A percentile compares a stretch with the other conserved stretches of the same genome.
phyloP scores from a whole-genome alignment of 176 grass and related monocot species.

The Miscanthus lutarioriparius region DNA sequence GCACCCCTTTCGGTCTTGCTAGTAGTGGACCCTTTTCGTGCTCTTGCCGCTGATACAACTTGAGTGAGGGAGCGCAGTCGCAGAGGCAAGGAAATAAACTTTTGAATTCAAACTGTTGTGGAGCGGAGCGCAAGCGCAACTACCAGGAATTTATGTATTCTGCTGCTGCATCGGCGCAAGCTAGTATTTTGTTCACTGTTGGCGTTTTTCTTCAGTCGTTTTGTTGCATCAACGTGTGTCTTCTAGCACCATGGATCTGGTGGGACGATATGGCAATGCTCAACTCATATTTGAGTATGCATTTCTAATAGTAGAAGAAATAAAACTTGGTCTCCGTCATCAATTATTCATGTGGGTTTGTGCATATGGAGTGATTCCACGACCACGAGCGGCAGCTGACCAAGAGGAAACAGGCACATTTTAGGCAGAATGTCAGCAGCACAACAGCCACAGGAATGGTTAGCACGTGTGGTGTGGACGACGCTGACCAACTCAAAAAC shows the following conservation, averaged over 20 bases:
- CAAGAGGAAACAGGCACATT: neutral
- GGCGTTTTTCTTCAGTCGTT: neutral
- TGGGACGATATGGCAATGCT: too few species aligned
- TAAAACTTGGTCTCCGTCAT: neutral
- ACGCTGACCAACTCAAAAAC: neutral
- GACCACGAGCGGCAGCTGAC: neutral
- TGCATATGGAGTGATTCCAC: neutral
- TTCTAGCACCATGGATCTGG: neutral
- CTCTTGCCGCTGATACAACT: neutral
- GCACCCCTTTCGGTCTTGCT: neutral
- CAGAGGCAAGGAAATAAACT: neutral
- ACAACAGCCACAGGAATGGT: neutral
- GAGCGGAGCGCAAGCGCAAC: neutral
- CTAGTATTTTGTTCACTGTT: neutral
- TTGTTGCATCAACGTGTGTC: neutral
- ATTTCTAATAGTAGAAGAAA: too few species aligned
- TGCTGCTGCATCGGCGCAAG: neutral
- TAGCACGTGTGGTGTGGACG: neutral
- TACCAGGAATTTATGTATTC: neutral
- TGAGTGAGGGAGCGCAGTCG: neutral
- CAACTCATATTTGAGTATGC: too few species aligned
- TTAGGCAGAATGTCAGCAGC: neutral
- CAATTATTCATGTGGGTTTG: neutral
- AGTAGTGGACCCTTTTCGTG: neutral
- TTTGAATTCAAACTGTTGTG: neutral